Evolutionary conservation across 495 filamentous ascomycete genomes (phyloP).

Genomic region (Oleoguttula mirabilis): DNA sequence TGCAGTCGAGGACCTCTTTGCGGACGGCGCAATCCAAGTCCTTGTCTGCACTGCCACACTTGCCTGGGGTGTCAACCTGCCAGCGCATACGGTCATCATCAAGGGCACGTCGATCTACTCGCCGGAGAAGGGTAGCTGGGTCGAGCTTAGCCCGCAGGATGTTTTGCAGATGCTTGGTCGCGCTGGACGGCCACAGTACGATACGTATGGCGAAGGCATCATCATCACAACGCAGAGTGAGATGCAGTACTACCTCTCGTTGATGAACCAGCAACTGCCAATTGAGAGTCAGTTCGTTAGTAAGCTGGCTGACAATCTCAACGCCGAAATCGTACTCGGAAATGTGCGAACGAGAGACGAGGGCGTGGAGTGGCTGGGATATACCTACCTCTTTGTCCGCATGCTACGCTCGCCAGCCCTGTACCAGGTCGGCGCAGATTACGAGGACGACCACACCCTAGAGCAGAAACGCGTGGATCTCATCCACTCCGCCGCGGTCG

Average conservation of each 20-base stretch:
- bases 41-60: slow-evolving; percentile 94
- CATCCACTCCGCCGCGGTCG: slow-evolving; percentile 80
- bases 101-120: slow-evolving; percentile 97
- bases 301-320: slow-evolving; percentile 90
- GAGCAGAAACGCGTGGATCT: slow-evolving; percentile 96
- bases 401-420: slow-evolving; percentile 94
- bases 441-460: slow-evolving; percentile 78
- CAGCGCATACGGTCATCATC: slow-evolving; percentile 91
- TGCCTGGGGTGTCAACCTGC: slow-evolving; percentile 92
- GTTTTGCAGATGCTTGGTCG: slow-evolving; percentile 98
- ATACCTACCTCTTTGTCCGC: slow-evolving; percentile 94
- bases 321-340: slow-evolving; percentile 91
- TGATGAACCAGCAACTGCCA: slow-evolving; percentile 92
- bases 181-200: slow-evolving; percentile 90
- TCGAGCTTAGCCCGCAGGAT: slow-evolving; percentile 93
- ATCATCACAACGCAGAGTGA: slow-evolving; percentile 94
- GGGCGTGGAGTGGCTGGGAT: slow-evolving; percentile 95
- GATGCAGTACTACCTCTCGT: slow-evolving; percentile 90
- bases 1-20: slow-evolving; percentile 89
- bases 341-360: slow-evolving; percentile 90
- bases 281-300: slow-evolving; percentile 95
- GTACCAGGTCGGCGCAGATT: slow-evolving; percentile 92
- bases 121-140: slow-evolving; percentile 97
- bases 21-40: slow-evolving; percentile 81
- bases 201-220: slow-evolving; percentile 95